Conservation (phyloP, 2,329 filamentous ascomycete species). For the Ophiosphaerella narmari region DNA sequence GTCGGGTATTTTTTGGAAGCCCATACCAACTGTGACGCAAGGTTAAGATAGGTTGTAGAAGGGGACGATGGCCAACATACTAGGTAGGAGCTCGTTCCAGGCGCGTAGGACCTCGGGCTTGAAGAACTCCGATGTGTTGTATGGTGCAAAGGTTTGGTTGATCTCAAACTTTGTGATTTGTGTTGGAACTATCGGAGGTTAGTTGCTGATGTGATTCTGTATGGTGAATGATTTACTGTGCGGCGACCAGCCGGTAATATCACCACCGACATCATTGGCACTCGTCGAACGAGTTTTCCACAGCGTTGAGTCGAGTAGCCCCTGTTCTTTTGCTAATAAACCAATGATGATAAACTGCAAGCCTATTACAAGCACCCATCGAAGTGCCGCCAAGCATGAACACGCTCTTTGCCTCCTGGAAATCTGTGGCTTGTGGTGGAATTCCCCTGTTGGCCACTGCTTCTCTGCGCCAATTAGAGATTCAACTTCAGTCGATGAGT, state of each 20-base stretch:
- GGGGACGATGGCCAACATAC: slow-evolving; percentile 6
- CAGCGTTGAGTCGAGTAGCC: slow-evolving; percentile 26
- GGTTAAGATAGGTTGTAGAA: not conserved
- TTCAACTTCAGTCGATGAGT: slow-evolving; percentile 42
- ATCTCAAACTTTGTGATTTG: slow-evolving; percentile 40
- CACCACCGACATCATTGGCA: slow-evolving; percentile 36
- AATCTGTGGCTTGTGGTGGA: slow-evolving; percentile 14
- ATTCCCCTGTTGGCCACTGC: slow-evolving; percentile 28
- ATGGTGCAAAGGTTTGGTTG: slow-evolving; percentile 42
- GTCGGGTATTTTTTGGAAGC: slow-evolving; percentile 37
- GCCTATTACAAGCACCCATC: slow-evolving; percentile 38
- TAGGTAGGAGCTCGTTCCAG: slow-evolving; percentile 40
- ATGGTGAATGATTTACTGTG: slow-evolving; percentile 25
- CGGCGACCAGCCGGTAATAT: slow-evolving; percentile 40
- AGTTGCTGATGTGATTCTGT: not conserved
- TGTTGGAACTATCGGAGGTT: slow-evolving; percentile 30
- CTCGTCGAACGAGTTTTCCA: slow-evolving; percentile 28
- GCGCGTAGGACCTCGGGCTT: slow-evolving; percentile 35
- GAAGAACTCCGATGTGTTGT: slow-evolving; percentile 45
- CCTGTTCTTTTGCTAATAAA: slow-evolving; percentile 37
- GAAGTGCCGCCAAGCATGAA: slow-evolving; percentile 20
- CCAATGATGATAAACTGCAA: slow-evolving; percentile 38
- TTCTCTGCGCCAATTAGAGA: slow-evolving; percentile 37
- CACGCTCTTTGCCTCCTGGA: slow-evolving; percentile 24
- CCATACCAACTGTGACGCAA: slow-evolving; percentile 33